These are phyloP conservation scores for Neophaeococcomyces mojaviensis DNA, from an alignment of 2,329 filamentous ascomycete genomes.

Conservation along the genomic window DNA sequence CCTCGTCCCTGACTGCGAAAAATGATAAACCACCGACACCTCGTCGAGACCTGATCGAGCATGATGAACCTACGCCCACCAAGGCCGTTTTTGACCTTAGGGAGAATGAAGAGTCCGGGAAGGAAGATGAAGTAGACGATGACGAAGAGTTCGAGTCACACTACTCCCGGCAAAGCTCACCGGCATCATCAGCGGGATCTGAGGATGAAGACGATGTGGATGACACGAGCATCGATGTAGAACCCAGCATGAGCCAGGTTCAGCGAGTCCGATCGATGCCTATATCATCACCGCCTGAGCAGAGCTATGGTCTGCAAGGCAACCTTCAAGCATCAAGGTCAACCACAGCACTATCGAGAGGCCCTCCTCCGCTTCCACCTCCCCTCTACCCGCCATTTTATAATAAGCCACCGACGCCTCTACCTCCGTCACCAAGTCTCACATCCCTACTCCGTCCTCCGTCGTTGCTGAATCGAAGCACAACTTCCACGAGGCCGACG, in stretches of 20 bases:
- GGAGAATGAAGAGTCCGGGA: slow-evolving; percentile 9
- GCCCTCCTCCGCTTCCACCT: slow-evolving; percentile 36
- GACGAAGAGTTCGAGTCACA: slow-evolving; percentile 41
- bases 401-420: slow-evolving; percentile 86
- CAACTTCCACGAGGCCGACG: slow-evolving; percentile 72
- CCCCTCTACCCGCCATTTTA: slow-evolving; percentile 82
- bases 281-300: not conserved
- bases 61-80: slow-evolving; percentile 3
- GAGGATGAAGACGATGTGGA: slow-evolving; percentile 14
- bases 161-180: slow-evolving; percentile 35
- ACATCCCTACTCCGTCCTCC: slow-evolving; percentile 77
- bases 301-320: slow-evolving; percentile 14
- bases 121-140: slow-evolving; percentile 24
- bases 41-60: slow-evolving; percentile 5
- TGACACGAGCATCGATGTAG: slow-evolving; percentile 14
- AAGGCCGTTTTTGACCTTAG: slow-evolving; percentile 14
- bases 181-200: slow-evolving; percentile 23
- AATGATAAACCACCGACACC: slow-evolving; percentile 17
- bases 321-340: slow-evolving; percentile 5
- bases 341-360: slow-evolving; percentile 15
- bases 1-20: slow-evolving; percentile 15
- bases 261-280: slow-evolving; percentile 8
- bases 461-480: slow-evolving; percentile 40
- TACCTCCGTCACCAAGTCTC: slow-evolving; percentile 85
- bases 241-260: not conserved